Base-by-base conservation (phyloP, 768 basidiomycete species). In the Hortiboletus campestris region DNA sequence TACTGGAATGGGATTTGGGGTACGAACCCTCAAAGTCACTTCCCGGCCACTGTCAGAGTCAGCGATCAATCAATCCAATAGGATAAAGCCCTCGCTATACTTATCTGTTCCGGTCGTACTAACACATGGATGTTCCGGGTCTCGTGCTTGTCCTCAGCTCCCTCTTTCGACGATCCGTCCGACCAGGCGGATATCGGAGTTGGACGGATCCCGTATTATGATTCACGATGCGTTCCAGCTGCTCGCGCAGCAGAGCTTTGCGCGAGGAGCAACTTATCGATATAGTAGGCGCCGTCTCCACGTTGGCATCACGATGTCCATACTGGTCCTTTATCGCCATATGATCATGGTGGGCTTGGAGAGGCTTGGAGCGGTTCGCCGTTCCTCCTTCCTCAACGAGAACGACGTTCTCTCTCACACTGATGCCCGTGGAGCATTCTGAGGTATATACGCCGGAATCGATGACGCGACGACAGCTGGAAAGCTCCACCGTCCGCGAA, bases 1-100 rank as follows among this genome's bases (percentile, higher is more conserved):
- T 39, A 39, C 48, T 2, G 39, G 34, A 57, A 44, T 48, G 47
- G 52, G n/a, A 44, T 66, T 56, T 49, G 49, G 54, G 54, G 55
- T 53, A 6, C 45, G 17, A n/a, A 62, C 49, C 50, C 45, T n/a
- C 28, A 25, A 54, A 28, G 34, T 40, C 43, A 40, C 56, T 38
- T 49, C 57, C 35, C n/a, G n/a, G 36, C 19, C 43, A 28, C 49
- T 34, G 25, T 39, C 53, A 39, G 40, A 41, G 19, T 20, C 19
- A 20, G 19, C 41, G 28, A 39, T 36, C 38, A n/a, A 20, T 10
- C n/a, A 44, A n/a, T 19, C 56, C 53, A 46, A 59, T 60, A 38
- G 43, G 43, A 52, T 53, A 65, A 66, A 55, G 7, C 47, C 38
- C 64, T 39, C 56, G 40, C 20, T 12, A 19, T 20, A 20, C 42